These are phyloP conservation scores for Naegleria gruberi DNA, from an alignment of 208 protist genomes.

Conservation along the genomic window DNA sequence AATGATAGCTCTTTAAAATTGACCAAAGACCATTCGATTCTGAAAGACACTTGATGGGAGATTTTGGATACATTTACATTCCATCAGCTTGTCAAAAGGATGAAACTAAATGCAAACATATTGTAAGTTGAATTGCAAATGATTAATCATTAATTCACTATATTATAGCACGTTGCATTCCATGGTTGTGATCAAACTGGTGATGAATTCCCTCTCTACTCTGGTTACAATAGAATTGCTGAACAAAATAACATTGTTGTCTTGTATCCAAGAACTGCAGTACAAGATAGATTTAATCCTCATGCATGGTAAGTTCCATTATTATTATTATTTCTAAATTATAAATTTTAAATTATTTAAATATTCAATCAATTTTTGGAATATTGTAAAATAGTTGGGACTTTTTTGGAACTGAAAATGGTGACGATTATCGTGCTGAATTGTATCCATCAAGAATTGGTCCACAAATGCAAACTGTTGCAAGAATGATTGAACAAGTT, in stretches of 20 bases:
- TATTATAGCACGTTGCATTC: constrained; percentile 30
- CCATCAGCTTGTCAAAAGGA: constrained; percentile 14
- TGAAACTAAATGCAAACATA: not conserved
- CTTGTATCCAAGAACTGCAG: constrained; percentile 33
- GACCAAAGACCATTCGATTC: not conserved
- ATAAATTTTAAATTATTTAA: not conserved
- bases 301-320: not conserved
- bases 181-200: constrained; percentile 43
- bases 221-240: constrained; percentile 36
- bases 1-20: not conserved
- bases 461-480: not conserved
- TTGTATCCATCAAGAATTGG: not conserved
- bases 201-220: constrained; percentile 23
- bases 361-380: not conserved
- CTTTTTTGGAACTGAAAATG: not conserved
- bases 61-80: constrained; percentile 23
- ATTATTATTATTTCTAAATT: too few relatives aligned
- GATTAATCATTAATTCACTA: not conserved
- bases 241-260: constrained; percentile 46
- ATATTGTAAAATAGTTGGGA: not conserved
- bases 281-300: not conserved
- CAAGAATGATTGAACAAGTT: not conserved
- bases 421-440: not conserved
- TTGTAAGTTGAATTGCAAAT: constrained; percentile 19
- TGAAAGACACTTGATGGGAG: not conserved